Conservation (phyloP, 495 filamentous ascomycete genomes). For the Polyplosphaeria fusca region DNA sequence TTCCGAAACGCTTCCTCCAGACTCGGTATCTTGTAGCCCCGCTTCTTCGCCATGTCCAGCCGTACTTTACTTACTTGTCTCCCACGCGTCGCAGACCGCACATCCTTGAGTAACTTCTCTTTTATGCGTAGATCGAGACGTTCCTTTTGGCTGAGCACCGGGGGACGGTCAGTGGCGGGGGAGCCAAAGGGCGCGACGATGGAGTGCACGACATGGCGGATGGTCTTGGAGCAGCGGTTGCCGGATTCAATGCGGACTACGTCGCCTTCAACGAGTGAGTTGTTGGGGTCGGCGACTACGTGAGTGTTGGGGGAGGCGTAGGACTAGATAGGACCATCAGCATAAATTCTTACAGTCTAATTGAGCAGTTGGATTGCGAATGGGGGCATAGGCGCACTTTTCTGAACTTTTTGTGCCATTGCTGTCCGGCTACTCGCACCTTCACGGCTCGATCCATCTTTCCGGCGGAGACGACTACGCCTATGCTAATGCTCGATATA, state of each 20-base stretch:
- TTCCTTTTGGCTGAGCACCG: constrained; percentile 63
- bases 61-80: constrained; percentile 14
- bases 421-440: constrained; percentile 58
- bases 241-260: constrained; percentile 73
- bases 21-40: constrained; percentile 32
- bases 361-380: not conserved
- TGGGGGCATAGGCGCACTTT: constrained; percentile 39
- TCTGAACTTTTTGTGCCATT: constrained; percentile 55
- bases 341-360: not conserved
- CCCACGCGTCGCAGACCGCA: constrained; percentile 28
- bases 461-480: constrained; percentile 66
- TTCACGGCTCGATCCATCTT: constrained; percentile 69
- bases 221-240: constrained; percentile 59
- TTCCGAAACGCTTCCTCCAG: constrained; percentile 33
- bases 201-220: constrained; percentile 72
- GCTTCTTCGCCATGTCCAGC: constrained; percentile 32
- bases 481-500: constrained; percentile 33
- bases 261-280: constrained; percentile 72
- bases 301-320: constrained; percentile 39
- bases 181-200: constrained; percentile 72
- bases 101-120: constrained; percentile 41
- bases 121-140: constrained; percentile 49
- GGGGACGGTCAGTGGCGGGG: constrained; percentile 59
- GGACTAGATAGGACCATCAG: constrained; percentile 35
- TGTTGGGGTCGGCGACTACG: constrained; percentile 72